A percentile compares a stretch with the other conserved stretches of the same genome.
These are phyloP conservation scores for Penicillium soppii DNA, from an alignment of 495 filamentous ascomycete species.

Conservation along the genomic window DNA sequence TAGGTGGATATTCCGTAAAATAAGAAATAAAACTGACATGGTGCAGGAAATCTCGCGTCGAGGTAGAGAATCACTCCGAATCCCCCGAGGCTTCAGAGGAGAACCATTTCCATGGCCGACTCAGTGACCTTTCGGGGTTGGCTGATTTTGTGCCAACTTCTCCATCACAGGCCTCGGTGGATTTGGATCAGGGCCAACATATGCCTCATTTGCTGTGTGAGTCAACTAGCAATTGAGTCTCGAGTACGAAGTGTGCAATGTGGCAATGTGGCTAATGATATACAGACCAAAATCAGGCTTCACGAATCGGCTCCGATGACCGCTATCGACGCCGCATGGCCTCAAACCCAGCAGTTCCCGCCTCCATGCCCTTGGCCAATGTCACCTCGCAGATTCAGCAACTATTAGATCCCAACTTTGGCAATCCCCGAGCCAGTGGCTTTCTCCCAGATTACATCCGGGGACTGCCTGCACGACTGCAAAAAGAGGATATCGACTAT, in stretches of 20 bases:
- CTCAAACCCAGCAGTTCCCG: conserved; percentile 37
- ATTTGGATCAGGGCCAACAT: conserved; percentile 45
- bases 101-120: conserved; percentile 26
- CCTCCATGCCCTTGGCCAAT: conserved; percentile 37
- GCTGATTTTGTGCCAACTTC: conserved; percentile 36
- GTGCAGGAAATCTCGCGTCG: conserved; percentile 46
- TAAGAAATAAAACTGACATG: conserved; percentile 16
- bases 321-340: conserved; percentile 36
- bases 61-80: conserved; percentile 36
- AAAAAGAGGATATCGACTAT: conserved; percentile 72
- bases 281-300: conserved; percentile 40
- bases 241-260: no score
- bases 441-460: conserved; percentile 70
- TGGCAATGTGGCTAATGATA: neutral
- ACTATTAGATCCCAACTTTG: conserved; percentile 39
- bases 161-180: conserved; percentile 42
- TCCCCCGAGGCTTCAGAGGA: conserved; percentile 44
- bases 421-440: conserved; percentile 25
- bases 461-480: conserved; percentile 65
- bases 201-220: conserved; percentile 50
- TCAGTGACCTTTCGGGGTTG: conserved; percentile 31
- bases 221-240: conserved; percentile 10
- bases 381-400: conserved; percentile 42
- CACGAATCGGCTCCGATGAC: conserved; percentile 34
- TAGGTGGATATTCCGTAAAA: neutral